Percentiles rank a stretch among this genome's conserved stretches.
Conservation (phyloP, 257 asterid species). For the Solanum commersonii region DNA sequence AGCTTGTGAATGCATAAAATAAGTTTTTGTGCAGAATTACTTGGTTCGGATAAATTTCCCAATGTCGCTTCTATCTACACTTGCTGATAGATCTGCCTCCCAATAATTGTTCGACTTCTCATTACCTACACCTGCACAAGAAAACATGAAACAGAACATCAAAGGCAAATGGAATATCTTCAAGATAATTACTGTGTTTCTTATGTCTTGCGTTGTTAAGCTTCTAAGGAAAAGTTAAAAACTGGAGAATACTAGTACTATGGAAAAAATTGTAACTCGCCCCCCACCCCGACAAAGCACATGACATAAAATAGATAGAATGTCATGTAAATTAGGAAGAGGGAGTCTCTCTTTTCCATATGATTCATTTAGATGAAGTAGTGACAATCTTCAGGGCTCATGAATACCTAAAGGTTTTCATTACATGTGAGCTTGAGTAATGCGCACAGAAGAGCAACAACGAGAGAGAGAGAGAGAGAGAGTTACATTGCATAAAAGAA, state of each 20-base stretch:
- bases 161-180: background rate
- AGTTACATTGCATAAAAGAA: slow-evolving; percentile 72
- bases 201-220: background rate
- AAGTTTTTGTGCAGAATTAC: slow-evolving; percentile 22
- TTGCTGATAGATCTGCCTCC: slow-evolving; percentile 60
- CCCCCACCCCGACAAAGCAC: background rate
- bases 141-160: background rate
- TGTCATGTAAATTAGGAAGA: background rate
- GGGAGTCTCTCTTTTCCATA: background rate
- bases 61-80: slow-evolving; percentile 42
- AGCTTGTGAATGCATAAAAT: background rate
- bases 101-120: slow-evolving; percentile 62
- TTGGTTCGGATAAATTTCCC: slow-evolving; percentile 56
- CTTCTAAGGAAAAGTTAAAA: background rate
- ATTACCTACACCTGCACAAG: slow-evolving; percentile 59
- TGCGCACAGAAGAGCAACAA: background rate
- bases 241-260: background rate
- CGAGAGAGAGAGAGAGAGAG: background rate
- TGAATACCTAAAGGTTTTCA: background rate
- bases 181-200: background rate
- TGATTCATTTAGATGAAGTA: background rate
- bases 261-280: background rate
- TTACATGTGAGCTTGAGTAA: background rate
- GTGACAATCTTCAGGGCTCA: background rate
- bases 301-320: background rate